Conservation (phyloP, 2,329 filamentous ascomycete genomes). For the Lasiodiplodia sp. region DNA sequence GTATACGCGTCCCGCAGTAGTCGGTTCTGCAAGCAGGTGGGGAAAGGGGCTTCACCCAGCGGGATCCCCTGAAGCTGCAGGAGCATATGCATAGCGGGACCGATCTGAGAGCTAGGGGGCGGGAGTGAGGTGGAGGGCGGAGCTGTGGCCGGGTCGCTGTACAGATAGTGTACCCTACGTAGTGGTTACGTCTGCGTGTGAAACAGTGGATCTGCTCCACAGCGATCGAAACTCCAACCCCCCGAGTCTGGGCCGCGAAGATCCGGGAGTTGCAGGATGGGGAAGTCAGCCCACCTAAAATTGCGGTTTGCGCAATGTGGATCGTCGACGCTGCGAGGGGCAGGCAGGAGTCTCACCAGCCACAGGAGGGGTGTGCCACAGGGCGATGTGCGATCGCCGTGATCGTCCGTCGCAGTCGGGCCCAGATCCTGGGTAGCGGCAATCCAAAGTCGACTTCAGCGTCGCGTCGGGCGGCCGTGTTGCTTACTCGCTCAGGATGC, state of each 20-base stretch:
- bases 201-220: slow-evolving; percentile 26
- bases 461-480: not conserved
- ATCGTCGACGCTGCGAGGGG: not conserved
- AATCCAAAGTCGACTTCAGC: slow-evolving; percentile 15
- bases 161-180: not conserved
- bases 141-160: not conserved
- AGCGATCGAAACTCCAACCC: slow-evolving; percentile 5
- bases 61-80: slow-evolving; percentile 11
- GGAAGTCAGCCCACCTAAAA: slow-evolving; percentile 5
- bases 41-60: not conserved
- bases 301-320: slow-evolving; percentile 7
- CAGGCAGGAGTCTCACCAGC: not conserved
- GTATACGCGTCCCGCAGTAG: not conserved
- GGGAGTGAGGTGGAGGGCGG: not conserved
- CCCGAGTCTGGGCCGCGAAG: not conserved
- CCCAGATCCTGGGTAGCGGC: slow-evolving; percentile 8
- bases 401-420: slow-evolving; percentile 14
- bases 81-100: slow-evolving; percentile 1
- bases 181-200: not conserved
- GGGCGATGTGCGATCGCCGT: slow-evolving; percentile 18
- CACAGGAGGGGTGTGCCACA: not conserved
- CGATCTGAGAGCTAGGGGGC: not conserved
- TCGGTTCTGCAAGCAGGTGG: not conserved
- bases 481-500: not conserved
- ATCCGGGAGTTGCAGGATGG: not conserved